Evolutionary conservation across 2,329 filamentous ascomycete genomes (phyloP).

Genomic region (Macrophomina tecta): DNA sequence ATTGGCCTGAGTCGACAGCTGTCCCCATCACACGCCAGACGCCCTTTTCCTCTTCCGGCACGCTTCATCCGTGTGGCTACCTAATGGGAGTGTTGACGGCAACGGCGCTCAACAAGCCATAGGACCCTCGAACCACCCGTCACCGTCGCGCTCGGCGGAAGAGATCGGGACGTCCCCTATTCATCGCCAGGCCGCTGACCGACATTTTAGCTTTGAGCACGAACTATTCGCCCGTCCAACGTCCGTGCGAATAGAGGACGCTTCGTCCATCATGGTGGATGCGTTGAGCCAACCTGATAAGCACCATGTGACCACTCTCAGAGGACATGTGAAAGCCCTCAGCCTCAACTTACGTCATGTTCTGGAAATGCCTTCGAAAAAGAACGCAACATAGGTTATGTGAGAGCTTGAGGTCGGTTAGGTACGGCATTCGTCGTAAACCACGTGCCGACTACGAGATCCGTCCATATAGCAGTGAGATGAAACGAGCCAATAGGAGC

Average conservation of each 20-base stretch:
- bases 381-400: background rate
- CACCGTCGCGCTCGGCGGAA: background rate
- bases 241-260: slow-evolving; percentile 16
- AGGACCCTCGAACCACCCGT: too few species aligned
- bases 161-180: background rate
- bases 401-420: background rate
- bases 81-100: background rate
- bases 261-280: slow-evolving; percentile 20
- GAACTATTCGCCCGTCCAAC: background rate
- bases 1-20: slow-evolving; percentile 7
- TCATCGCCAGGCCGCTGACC: background rate
- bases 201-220: slow-evolving; percentile 4
- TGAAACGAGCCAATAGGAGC: too few species aligned
- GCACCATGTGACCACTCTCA: slow-evolving; percentile 4
- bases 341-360: slow-evolving; percentile 17
- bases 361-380: background rate
- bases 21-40: slow-evolving; percentile 1
- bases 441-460: too few species aligned
- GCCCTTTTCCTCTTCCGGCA: background rate
- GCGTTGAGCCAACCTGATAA: slow-evolving; percentile 2
- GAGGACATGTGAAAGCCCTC: slow-evolving; percentile 16
- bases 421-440: background rate
- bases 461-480: too few species aligned
- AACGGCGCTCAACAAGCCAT: background rate
- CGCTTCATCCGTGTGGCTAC: background rate